Base-by-base conservation (phyloP, 1,284 basidiomycete genomes). In the Papiliotrema flavescens region DNA sequence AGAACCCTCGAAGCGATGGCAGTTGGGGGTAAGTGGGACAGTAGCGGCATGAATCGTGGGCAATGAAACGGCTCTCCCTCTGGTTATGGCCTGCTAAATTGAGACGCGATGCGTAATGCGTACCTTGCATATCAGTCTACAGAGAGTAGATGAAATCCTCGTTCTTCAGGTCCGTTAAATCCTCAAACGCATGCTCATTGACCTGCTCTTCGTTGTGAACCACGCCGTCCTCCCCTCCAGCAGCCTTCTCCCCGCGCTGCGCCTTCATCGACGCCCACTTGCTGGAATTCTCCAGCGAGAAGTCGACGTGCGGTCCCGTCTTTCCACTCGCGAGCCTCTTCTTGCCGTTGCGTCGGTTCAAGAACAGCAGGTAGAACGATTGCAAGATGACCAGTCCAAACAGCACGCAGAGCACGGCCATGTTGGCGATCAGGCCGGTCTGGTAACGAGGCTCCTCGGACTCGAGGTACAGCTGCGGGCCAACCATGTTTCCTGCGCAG, bases 91-190 rank as follows among this genome's bases (percentile, higher is more conserved):
- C n/a, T n/a, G n/a, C n/a, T n/a, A n/a, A n/a, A n/a, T n/a, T n/a
- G n/a, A n/a, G n/a, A n/a, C n/a, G n/a, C n/a, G n/a, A n/a, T n/a
- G n/a, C n/a, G n/a, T n/a, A n/a, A n/a, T n/a, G n/a, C 35, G 35
- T 11, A 36, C 9, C 35, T 36, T 17, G 35, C 39, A 20, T 40
- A 7, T 15, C 4, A 40, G 6, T 40, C 28, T 53, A 59, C 57
- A 58, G 46, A 0, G 54, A 50, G 42, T 78, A 81, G 32, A 80
- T 76, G 58, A 80, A 80, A 61, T 81, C 79, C 60, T 79, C 79
- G 51, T 80, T 81, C 55, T 72, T 63, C n/a, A 56, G 54, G 62
- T 81, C 80, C 2, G 79, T 79, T 22, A 80, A 54, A 63, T 81
- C 79, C 49, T 77, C 68, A 52, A 80, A 80, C 0, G 79, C 75